phyloP scores from a whole-genome alignment of 2,329 filamentous ascomycete species.

The Grosmannia clavigera region DNA sequence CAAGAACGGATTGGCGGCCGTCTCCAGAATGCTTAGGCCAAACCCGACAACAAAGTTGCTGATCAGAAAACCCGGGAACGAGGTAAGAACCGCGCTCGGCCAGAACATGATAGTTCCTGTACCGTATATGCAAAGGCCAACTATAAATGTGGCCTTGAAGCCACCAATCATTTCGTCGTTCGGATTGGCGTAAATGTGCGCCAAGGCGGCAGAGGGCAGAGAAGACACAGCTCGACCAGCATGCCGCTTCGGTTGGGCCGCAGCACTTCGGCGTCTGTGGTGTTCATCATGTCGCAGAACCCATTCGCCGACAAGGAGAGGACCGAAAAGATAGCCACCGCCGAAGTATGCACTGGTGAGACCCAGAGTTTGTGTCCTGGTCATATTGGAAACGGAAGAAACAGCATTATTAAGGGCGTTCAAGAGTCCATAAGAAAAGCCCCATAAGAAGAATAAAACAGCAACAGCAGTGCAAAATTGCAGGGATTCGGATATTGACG shows the following conservation, averaged over 20 bases:
- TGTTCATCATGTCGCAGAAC: slow-evolving; percentile 57
- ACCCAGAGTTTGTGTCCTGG: slow-evolving; percentile 48
- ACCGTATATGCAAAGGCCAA: slow-evolving; percentile 63
- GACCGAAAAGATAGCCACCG: slow-evolving; percentile 57
- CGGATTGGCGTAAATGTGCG: background rate
- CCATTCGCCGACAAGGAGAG: slow-evolving; percentile 56
- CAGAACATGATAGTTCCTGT: slow-evolving; percentile 75
- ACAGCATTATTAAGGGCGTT: slow-evolving; percentile 69
- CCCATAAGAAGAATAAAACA: slow-evolving; percentile 73
- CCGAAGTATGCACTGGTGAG: slow-evolving; percentile 61
- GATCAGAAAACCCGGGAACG: slow-evolving; percentile 67
- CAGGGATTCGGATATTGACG: slow-evolving; percentile 50
- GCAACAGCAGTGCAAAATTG: slow-evolving; percentile 66
- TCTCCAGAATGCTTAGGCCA: slow-evolving; percentile 66
- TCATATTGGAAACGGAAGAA: slow-evolving; percentile 49
- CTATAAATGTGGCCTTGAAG: slow-evolving; percentile 70
- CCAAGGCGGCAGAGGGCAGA: background rate
- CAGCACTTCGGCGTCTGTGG: slow-evolving; percentile 26
- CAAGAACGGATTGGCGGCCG: slow-evolving; percentile 65
- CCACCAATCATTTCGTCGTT: slow-evolving; percentile 41
- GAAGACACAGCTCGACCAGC: background rate
- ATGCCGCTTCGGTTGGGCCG: background rate
- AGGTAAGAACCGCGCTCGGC: slow-evolving; percentile 63
- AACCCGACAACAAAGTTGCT: slow-evolving; percentile 64
- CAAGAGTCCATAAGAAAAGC: slow-evolving; percentile 77